Conservation (phyloP, 345 rosid species). For the Eucalyptus grandis region DNA sequence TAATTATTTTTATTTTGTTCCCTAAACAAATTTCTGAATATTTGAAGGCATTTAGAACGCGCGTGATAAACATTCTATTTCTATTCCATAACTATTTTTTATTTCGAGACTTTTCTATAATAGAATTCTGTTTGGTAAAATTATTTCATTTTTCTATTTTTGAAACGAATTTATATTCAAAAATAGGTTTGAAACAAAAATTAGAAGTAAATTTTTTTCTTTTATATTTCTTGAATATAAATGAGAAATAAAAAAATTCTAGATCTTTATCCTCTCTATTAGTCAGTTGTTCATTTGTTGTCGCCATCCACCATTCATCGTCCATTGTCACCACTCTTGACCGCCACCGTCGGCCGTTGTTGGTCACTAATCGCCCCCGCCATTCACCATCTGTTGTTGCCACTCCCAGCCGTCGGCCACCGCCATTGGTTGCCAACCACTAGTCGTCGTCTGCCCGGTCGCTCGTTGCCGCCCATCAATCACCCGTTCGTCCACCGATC, state of each 20-base stretch:
- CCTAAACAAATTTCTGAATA: accelerated
- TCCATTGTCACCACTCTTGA: too few relatives aligned
- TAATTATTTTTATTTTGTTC: too few relatives aligned
- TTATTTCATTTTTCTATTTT: too few relatives aligned
- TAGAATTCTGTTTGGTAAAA: too few relatives aligned
- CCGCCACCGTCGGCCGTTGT: accelerated
- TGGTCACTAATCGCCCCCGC: accelerated
- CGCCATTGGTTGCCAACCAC: accelerated
- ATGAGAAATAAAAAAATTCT: too few relatives aligned
- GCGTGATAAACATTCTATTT: accelerated
- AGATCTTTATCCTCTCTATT: too few relatives aligned
- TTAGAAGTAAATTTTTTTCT: too few relatives aligned
- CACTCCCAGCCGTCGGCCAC: accelerated
- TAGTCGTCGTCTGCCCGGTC: accelerated
- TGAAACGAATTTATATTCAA: accelerated
- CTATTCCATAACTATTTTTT: accelerated
- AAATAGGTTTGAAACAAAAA: accelerated
- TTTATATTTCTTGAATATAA: too few relatives aligned
- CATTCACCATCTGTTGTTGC: accelerated
- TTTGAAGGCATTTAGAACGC: accelerated
- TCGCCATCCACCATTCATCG: accelerated
- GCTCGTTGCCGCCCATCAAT: accelerated
- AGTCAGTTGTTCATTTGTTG: accelerated
- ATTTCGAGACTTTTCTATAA: accelerated
- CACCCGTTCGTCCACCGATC: accelerated